Base-by-base conservation (phyloP, 2,329 filamentous ascomycete species). In the Colletotrichum sp. region DNA sequence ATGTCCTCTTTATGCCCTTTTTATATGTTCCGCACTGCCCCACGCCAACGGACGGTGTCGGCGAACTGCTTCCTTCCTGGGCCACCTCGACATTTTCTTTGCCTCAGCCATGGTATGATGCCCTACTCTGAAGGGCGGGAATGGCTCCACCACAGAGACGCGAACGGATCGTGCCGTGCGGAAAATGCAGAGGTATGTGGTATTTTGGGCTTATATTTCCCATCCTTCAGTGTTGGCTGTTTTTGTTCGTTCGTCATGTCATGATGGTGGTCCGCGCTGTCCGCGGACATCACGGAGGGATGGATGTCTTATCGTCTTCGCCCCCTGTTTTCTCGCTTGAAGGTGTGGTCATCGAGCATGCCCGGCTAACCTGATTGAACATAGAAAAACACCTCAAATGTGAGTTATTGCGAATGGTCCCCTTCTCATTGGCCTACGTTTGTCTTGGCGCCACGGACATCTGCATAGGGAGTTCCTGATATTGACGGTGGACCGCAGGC, bases 101-200 rank as follows among this genome's bases (percentile, higher is more conserved):
- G 18, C 60, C 24, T 63, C 9, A 30, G 24, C 69, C 24, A 57
- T 65, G 69, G 69, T 68, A 60, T 65, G 21, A 18, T 32, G 55
- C 49, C 67, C 16, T 13, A 4, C 36, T 65, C 21, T 9, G 13
- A 26, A 65, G 60, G 44, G 28, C 59, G 44, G 39, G 39, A 64
- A 71, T 71, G 69, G 69, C 69, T 65, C 69, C 69, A 65, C 69
- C 59, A 71, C 59, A 71, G 21, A 16, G 69, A 55, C 69, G 60
- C 28, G 69, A 65, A 64, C 59, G 69, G 13, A 44, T 71, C 24
- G 69, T 71, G 39, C 69, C 69, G 10, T 71, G 69, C 39, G 36
- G 16, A 13, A 64, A 65, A 36, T 71, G 69, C 39, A 71, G 69
- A 71, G 69, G 69, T 71, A 18, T 36, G 69, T 65, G 44, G 44